Conservation (phyloP, 2,329 filamentous ascomycete genomes). For the Fusarium napiforme region DNA sequence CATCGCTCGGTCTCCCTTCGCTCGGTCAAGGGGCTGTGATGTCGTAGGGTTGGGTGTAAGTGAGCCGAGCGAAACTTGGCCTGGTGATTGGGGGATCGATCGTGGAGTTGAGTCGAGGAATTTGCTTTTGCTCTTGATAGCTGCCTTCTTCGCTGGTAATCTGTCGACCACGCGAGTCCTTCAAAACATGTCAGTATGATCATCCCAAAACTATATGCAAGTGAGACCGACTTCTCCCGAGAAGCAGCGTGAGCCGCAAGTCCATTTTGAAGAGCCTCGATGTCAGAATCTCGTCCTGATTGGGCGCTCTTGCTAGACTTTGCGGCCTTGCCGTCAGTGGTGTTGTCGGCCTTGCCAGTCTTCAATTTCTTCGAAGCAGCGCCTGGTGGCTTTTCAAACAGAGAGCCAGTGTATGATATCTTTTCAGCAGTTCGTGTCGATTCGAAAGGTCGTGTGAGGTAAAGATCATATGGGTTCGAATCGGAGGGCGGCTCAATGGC, state of each 20-base stretch:
- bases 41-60: constrained; percentile 62
- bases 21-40: constrained; percentile 62
- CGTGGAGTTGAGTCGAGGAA: constrained; percentile 53
- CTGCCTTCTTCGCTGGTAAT: constrained; percentile 48
- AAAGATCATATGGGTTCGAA: constrained; percentile 66
- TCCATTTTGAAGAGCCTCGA: constrained; percentile 60
- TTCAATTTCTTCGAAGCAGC: constrained; percentile 38
- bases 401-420: constrained; percentile 62
- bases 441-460: constrained; percentile 63
- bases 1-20: constrained; percentile 63
- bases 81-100: constrained; percentile 65
- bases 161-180: constrained; percentile 52
- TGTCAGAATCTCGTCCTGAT: constrained; percentile 60
- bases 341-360: constrained; percentile 47
- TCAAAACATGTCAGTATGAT: constrained; percentile 44
- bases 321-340: constrained; percentile 45
- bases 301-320: constrained; percentile 50
- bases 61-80: constrained; percentile 64
- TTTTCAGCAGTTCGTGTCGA: constrained; percentile 58
- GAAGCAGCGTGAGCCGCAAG: constrained; percentile 51
- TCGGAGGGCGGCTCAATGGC: constrained; percentile 57
- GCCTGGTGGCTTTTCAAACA: constrained; percentile 57
- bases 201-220: constrained; percentile 15
- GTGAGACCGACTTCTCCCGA: constrained; percentile 50
- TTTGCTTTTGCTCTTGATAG: constrained; percentile 56